phyloP scores from a whole-genome alignment of 345 rosid genomes.

The Arabidopsis suecica region DNA sequence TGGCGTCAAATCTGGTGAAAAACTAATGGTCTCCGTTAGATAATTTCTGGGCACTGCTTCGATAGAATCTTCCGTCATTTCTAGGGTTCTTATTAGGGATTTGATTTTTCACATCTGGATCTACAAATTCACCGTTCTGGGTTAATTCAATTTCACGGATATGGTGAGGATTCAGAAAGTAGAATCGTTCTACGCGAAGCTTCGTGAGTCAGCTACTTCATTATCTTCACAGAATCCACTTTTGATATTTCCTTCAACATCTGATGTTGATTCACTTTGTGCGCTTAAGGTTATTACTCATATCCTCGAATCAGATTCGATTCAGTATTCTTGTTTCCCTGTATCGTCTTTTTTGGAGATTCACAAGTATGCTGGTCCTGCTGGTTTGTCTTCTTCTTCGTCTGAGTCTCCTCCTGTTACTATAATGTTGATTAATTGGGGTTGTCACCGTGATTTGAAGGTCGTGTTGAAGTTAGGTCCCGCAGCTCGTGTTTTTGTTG shows the following conservation, averaged over 20 bases:
- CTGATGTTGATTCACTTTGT: slow-evolving; percentile 89
- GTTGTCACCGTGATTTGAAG: slow-evolving; percentile 83
- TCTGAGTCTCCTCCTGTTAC: slow-evolving; percentile 61
- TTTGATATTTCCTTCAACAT: slow-evolving; percentile 88
- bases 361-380: slow-evolving; percentile 67
- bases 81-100: slow-evolving; percentile 25
- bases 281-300: slow-evolving; percentile 85
- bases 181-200: slow-evolving; percentile 71
- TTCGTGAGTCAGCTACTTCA: slow-evolving; percentile 70
- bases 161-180: slow-evolving; percentile 87
- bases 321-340: slow-evolving; percentile 90
- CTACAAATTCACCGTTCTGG: not conserved
- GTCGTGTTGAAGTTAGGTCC: slow-evolving; percentile 62
- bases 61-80: not conserved
- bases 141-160: slow-evolving; percentile 28
- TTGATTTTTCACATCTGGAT: slow-evolving; percentile 5
- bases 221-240: slow-evolving; percentile 66
- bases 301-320: slow-evolving; percentile 87
- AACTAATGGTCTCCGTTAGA: not conserved
- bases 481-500: slow-evolving; percentile 68
- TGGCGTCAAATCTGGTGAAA: not conserved
- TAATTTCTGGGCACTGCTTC: slow-evolving; percentile 10
- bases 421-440: slow-evolving; percentile 84
- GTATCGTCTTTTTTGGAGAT: slow-evolving; percentile 89
- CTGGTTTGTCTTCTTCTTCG: slow-evolving; percentile 56